Evolutionary conservation across 1,139 yeast genomes (phyloP), one percentile per base, ranked within the genome.

Genomic region (Yamadazyma atmosphaerica): DNA sequence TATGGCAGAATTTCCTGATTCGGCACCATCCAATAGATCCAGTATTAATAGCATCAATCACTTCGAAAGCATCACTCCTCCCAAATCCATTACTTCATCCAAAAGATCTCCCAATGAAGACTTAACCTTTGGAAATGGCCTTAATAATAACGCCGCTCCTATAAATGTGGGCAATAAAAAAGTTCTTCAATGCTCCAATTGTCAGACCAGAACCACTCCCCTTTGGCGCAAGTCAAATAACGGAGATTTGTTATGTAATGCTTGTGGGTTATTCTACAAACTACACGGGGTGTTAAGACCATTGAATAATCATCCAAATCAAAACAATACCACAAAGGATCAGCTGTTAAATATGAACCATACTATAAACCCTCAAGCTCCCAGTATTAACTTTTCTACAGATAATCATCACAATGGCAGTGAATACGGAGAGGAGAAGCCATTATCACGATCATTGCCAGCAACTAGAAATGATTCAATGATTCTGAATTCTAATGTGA

Each of bases 281-380:
- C 56, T 71, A 34, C 76, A 71, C 47, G 76, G 77, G 3, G 72
- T 68, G 2, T 62, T 69, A 47, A 54, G 77, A 26, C 77, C 77
- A 4, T 53, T 70, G 33, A 64, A 57, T 41, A 46, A 40, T 28
- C 36, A 39, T 16, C 32, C 37, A 46, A 40, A 45, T 15, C 31
- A 16, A 7, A 15, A 32, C 25, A 9, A 25, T n/a, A n/a, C n/a
- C n/a, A n/a, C n/a, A n/a, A n/a, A n/a, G n/a, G n/a, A n/a, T n/a
- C n/a, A n/a, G n/a, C n/a, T n/a, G n/a, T n/a, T n/a, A n/a, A n/a
- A n/a, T n/a, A n/a, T n/a, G n/a, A n/a, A n/a, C n/a, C 28, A n/a
- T n/a, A 24, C 14, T 5, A 24, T 27, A 19, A 31, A 24, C 3
- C 13, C 26, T 9, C 28, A 33, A 13, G 23, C 33, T 17, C 30